Conservation (phyloP, 2,329 filamentous ascomycete genomes). For the Graphilbum sp. region DNA sequence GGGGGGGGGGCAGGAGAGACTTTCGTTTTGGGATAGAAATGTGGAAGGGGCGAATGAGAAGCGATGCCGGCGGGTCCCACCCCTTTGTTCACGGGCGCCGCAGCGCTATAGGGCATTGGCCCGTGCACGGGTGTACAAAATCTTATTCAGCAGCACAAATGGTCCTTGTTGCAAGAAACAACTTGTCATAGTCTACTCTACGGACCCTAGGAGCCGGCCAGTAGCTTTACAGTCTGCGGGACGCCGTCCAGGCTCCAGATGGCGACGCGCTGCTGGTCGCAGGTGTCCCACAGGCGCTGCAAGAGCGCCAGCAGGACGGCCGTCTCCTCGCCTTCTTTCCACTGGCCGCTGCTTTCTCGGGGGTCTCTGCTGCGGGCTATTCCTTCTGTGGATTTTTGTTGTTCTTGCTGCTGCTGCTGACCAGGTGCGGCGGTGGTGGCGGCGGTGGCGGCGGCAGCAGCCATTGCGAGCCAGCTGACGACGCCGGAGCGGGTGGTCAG, state of each 20-base stretch:
- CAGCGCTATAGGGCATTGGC: no score
- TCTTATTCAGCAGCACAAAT: no score
- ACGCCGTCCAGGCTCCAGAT: constrained; percentile 46
- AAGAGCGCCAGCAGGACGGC: constrained; percentile 37
- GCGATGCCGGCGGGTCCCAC: not conserved
- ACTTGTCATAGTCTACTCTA: not conserved
- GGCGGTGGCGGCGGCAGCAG: constrained; percentile 7
- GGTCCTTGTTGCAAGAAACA: no score
- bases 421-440: not conserved
- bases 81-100: not conserved
- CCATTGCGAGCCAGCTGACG: constrained; percentile 55
- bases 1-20: no score
- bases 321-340: constrained; percentile 4
- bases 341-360: not conserved
- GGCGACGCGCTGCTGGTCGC: constrained; percentile 47
- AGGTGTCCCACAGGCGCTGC: constrained; percentile 43
- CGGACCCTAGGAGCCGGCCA: not conserved
- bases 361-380: no score
- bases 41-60: constrained; percentile 1
- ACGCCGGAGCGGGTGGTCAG: constrained; percentile 61
- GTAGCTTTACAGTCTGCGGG: not conserved
- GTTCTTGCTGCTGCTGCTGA: not conserved
- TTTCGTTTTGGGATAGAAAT: not conserved
- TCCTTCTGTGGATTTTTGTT: not conserved
- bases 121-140: no score